A percentile compares a stretch with the other conserved stretches of the same genome.
These are phyloP conservation scores for Cercophora newfieldiana DNA, from an alignment of 495 filamentous ascomycete species.

Conservation along the genomic window DNA sequence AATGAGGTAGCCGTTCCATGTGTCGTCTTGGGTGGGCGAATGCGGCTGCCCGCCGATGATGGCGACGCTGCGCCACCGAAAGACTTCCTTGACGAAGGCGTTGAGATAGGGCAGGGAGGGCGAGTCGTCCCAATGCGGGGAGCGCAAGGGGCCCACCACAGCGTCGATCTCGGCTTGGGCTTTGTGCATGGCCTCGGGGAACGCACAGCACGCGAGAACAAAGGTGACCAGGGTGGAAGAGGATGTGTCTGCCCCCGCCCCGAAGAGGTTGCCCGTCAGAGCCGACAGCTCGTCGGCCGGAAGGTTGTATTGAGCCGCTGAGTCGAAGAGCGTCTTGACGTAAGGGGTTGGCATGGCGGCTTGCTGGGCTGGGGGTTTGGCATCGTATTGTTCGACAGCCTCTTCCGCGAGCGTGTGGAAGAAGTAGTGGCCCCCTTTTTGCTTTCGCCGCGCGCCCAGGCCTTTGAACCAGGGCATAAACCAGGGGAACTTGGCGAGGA, in stretches of 20 bases:
- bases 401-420: conserved; percentile 60
- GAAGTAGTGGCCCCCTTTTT: conserved; percentile 50
- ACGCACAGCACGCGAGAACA: conserved; percentile 60
- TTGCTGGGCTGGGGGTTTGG: conserved; percentile 41
- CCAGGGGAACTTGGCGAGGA: conserved; percentile 56
- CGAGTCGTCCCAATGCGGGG: conserved; percentile 59
- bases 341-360: conserved; percentile 51
- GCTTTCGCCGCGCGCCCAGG: conserved; percentile 44
- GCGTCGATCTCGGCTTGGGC: conserved; percentile 56
- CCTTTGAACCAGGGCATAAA: conserved; percentile 62
- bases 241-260: conserved; percentile 66
- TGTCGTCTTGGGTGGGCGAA: conserved; percentile 59
- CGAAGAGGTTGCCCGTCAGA: conserved; percentile 63
- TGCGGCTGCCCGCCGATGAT: conserved; percentile 65
- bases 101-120: conserved; percentile 59
- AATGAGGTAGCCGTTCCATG: conserved; percentile 56
- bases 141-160: conserved; percentile 53
- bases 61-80: conserved; percentile 64
- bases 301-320: conserved; percentile 50
- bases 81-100: conserved; percentile 62
- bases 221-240: conserved; percentile 64
- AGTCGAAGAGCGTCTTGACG: conserved; percentile 54
- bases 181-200: conserved; percentile 46
- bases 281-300: conserved; percentile 57
- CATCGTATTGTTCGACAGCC: conserved; percentile 44